A percentile compares a stretch with the other conserved stretches of the same genome.
phyloP scores from a whole-genome alignment of 495 filamentous ascomycete genomes.

The Penicillium mononematosum region DNA sequence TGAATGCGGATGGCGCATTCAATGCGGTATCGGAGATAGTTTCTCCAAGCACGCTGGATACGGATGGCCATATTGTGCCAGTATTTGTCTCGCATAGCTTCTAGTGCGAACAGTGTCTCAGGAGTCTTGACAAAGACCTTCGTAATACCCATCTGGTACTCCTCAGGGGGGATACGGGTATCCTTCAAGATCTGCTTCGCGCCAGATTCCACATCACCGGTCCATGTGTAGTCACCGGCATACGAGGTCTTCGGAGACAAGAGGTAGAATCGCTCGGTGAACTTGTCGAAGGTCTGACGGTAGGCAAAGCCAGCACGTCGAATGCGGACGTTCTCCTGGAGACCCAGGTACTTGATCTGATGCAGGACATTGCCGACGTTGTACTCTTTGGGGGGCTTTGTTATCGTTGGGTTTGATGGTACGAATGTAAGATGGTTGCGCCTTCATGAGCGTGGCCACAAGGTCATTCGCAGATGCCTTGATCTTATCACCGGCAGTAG shows the following conservation, averaged over 20 bases:
- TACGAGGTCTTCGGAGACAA: constrained; percentile 93
- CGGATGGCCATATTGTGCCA: constrained; percentile 99
- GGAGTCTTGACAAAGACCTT: constrained; percentile 99
- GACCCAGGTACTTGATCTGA: constrained; percentile 98
- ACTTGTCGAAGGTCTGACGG: constrained; percentile 96
- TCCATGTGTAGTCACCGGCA: constrained; percentile 96
- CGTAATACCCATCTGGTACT: constrained; percentile 95
- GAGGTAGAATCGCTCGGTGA: constrained; percentile 95
- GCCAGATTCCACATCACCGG: constrained; percentile 77
- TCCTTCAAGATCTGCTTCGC: constrained; percentile 95
- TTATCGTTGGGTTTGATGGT: constrained; percentile 99
- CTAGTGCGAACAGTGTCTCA: constrained; percentile 93
- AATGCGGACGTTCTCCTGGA: constrained; percentile 98
- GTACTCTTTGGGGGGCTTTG: constrained; percentile 91
- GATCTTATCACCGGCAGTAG: constrained; percentile 96
- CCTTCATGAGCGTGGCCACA: constrained; percentile 95
- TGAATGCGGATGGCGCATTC: constrained; percentile 95
- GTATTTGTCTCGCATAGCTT: constrained; percentile 96
- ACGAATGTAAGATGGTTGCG: constrained; percentile 93
- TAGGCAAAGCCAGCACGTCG: constrained; percentile 96
- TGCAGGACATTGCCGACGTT: constrained; percentile 89
- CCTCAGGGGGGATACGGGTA: constrained; percentile 88
- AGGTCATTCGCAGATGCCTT: constrained; percentile 93
- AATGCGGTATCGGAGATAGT: constrained; percentile 86
- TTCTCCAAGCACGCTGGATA: constrained; percentile 96